phyloP scores from a whole-genome alignment of 306 rosid genomes.

The Hippophae tibetana region DNA sequence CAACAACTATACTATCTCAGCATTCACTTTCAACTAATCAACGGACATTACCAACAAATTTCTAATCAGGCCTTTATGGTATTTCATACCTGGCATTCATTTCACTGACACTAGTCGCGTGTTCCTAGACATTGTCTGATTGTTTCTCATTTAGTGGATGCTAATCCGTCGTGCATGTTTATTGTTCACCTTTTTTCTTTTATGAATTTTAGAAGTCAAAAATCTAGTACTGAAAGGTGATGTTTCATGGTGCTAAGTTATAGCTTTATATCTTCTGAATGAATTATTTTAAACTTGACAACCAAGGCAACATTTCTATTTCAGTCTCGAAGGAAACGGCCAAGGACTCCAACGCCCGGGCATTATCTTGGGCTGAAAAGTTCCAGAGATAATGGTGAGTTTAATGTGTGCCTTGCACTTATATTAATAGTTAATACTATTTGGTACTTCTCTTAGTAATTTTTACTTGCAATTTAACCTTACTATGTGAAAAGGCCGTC shows the following conservation, averaged over 20 bases:
- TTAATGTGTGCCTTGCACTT: not conserved
- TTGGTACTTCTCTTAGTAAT: not conserved
- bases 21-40: conserved; percentile 98
- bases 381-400: conserved; percentile 72
- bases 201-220: too few species aligned
- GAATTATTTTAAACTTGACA: conserved; percentile 1
- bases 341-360: conserved; percentile 98
- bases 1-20: conserved; percentile 94
- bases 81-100: conserved; percentile 66
- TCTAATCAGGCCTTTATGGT: conserved; percentile 89
- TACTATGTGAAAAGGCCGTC: conserved; percentile 32
- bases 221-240: too few species aligned
- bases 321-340: conserved; percentile 94
- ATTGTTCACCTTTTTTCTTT: too few species aligned
- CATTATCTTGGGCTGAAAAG: conserved; percentile 92
- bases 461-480: conserved; percentile 9
- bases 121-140: conserved; percentile 31
- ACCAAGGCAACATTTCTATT: conserved; percentile 22
- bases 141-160: not conserved
- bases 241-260: not conserved
- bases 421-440: not conserved
- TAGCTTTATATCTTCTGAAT: not conserved
- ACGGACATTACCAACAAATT: conserved; percentile 97
- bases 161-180: too few species aligned
- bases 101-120: conserved; percentile 32